Percentiles rank a stretch among this genome's conserved stretches.
Evolutionary conservation across 768 basidiomycete species (phyloP).

Genomic region (Strobilomyces dryophilus): DNA sequence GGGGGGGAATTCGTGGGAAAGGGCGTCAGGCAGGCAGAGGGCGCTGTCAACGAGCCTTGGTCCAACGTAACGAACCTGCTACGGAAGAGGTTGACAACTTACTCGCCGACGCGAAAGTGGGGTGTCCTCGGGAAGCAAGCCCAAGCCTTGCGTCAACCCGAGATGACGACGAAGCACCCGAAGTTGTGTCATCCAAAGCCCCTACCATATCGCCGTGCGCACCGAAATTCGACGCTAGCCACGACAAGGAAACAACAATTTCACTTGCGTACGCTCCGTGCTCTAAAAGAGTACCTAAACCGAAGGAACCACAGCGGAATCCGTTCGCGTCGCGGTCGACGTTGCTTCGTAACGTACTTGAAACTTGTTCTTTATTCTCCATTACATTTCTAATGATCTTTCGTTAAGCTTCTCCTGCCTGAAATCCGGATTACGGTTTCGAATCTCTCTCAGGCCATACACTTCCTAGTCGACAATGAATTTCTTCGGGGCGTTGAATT

Average conservation of each 20-base stretch:
- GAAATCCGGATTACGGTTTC: conserved; percentile 88
- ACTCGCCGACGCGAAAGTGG: background rate
- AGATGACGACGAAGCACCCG: conserved; percentile 48
- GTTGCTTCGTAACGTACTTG: conserved; percentile 72
- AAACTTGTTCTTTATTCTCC: background rate
- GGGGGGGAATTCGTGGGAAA: conserved; percentile 4
- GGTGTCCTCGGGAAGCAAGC: conserved; percentile 3
- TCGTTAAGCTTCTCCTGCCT: conserved; percentile 64
- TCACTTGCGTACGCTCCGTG: background rate
- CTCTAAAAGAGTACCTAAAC: conserved; percentile 34
- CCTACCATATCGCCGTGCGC: conserved; percentile 6
- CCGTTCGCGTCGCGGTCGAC: conserved; percentile 66
- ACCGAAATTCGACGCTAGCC: conserved; percentile 7
- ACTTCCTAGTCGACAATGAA: conserved; percentile 86
- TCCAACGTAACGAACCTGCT: background rate
- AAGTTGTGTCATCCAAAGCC: conserved; percentile 53
- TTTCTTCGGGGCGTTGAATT: conserved; percentile 80
- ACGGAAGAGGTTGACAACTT: background rate
- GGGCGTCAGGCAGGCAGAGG: conserved; percentile 29
- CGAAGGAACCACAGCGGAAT: conserved; percentile 51
- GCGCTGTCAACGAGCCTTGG: conserved; percentile 18
- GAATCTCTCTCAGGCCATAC: conserved; percentile 89
- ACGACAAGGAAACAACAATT: conserved; percentile 5
- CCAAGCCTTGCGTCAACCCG: conserved; percentile 24
- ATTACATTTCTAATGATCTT: conserved; percentile 5